phyloP scores from a whole-genome alignment of 73 alveolate genomes.

The Symbiodinium pilosum region DNA sequence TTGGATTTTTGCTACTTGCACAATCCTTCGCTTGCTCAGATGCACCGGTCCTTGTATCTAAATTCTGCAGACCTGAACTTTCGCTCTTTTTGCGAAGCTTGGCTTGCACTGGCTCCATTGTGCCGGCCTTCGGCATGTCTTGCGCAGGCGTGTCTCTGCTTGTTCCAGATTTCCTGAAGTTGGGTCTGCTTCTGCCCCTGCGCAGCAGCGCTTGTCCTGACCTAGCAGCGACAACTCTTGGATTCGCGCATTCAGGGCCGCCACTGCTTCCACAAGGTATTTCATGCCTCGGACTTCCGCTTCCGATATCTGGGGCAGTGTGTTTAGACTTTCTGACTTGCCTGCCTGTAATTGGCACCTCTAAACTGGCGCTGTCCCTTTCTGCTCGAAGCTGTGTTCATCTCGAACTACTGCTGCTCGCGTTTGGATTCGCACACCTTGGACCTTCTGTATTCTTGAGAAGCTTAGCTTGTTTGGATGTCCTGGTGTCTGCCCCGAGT shows the following conservation, averaged over 20 bases:
- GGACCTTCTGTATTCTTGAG: not conserved
- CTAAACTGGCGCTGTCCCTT: not conserved
- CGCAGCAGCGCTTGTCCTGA: not conserved
- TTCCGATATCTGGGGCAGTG: not conserved
- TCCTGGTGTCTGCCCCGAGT: not conserved
- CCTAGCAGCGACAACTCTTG: not conserved
- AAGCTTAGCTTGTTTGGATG: not conserved
- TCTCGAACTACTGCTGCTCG: not conserved
- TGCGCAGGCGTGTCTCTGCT: not conserved
- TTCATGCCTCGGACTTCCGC: not conserved
- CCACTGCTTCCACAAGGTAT: not conserved
- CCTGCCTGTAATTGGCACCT: not conserved
- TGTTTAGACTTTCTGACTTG: not conserved
- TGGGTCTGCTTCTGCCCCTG: not conserved
- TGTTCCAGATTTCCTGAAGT: not conserved
- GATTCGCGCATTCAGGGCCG: not conserved
- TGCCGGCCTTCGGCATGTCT: not conserved
- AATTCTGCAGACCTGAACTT: not conserved
- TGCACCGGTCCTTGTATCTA: not conserved
- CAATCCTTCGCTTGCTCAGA: not conserved
- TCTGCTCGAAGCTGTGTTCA: not conserved
- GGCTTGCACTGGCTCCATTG: not conserved
- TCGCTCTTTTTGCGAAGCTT: not conserved
- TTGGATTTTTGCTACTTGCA: not conserved
- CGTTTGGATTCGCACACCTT: not conserved